Evolutionary conservation across 768 basidiomycete species (phyloP), one percentile per base, ranked within the genome.

Genomic region (Obba rivulosa): DNA sequence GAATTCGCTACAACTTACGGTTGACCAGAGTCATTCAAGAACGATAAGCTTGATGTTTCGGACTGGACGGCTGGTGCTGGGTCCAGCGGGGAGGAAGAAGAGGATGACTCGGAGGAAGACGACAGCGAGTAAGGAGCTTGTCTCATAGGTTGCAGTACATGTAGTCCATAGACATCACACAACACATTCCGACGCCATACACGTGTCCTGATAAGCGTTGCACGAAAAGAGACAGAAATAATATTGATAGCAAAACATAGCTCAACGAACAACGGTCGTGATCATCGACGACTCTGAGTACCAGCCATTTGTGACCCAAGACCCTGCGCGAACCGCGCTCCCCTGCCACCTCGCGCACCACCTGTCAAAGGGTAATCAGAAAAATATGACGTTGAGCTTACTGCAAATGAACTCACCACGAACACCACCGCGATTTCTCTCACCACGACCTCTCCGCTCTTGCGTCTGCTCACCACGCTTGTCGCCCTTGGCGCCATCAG

Each of bases 261-360:
- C 37, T 35, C 22, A 43, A 40, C 16, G 42, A 41, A 14, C 9
- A 14, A 23, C 49, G 40, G 28, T 21, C 13, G 34, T 39, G 11
- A 44, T 56, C 52, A 63, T 23, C 63, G 59, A 46, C 50, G 53
- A 50, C 59, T 51, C 55, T 60, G 59, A 22, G 58, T 53, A 22
- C 66, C 69, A 38, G 79, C 71, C 86, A 88, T 87, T 59, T 85
- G 85, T 59, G 85, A 86, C 21, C 88, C 88, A 35, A 91, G 73
- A 18, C 88, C 88, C 66, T 91, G 87, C 17, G 85, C 77, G 60
- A 91, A 91, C n/a, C 88, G 79, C 23, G 79, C 76, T 20, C 91
- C 86, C 50, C 91, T 76, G 41, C 87, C 89, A 46, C 68, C 68
- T 20, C 81, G 75, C 22, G 78, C 71, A 39, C 82, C 81, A 55